These are phyloP conservation scores for Agaricus bisporus DNA, from an alignment of 768 basidiomycete species.

Conservation along the genomic window DNA sequence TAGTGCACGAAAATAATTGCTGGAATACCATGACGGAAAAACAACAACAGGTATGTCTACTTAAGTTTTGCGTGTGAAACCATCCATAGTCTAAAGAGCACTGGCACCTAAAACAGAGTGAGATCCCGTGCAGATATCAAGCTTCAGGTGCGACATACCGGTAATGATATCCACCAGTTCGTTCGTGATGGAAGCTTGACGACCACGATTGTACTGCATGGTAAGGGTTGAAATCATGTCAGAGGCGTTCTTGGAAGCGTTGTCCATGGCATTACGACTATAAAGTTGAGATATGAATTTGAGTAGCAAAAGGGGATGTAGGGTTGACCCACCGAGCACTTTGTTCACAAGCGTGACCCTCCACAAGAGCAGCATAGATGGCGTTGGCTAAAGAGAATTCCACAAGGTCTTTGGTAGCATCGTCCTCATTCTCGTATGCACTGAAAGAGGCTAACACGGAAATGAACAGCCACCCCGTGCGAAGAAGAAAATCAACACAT, in stretches of 20 bases:
- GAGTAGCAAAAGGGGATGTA: background rate
- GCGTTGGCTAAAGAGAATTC: slow-evolving; percentile 97
- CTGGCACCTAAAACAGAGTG: slow-evolving; percentile 30
- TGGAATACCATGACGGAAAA: slow-evolving; percentile 1
- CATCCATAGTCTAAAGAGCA: slow-evolving; percentile 28
- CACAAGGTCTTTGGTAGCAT: slow-evolving; percentile 85
- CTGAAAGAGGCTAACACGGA: slow-evolving; percentile 72
- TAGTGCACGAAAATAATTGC: slow-evolving; percentile 6
- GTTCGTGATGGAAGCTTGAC: slow-evolving; percentile 96
- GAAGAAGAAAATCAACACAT: slow-evolving; percentile 23
- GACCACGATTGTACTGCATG: slow-evolving; percentile 98
- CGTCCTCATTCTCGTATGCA: slow-evolving; percentile 97
- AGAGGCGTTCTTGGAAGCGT: slow-evolving; percentile 95
- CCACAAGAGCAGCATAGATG: slow-evolving; percentile 88
- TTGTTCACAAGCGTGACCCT: slow-evolving; percentile 94
- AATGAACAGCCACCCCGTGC: background rate
- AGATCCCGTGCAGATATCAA: background rate
- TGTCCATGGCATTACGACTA: slow-evolving; percentile 99
- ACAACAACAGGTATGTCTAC: slow-evolving; percentile 9
- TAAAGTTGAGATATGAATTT: slow-evolving; percentile 9
- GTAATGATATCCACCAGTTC: slow-evolving; percentile 92
- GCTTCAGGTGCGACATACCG: slow-evolving; percentile 40
- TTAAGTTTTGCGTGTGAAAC: slow-evolving; percentile 4
- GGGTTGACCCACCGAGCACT: slow-evolving; percentile 63
- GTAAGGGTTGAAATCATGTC: slow-evolving; percentile 88